Conservation (phyloP, 495 filamentous ascomycete species). For the Xeromyces bisporus region DNA sequence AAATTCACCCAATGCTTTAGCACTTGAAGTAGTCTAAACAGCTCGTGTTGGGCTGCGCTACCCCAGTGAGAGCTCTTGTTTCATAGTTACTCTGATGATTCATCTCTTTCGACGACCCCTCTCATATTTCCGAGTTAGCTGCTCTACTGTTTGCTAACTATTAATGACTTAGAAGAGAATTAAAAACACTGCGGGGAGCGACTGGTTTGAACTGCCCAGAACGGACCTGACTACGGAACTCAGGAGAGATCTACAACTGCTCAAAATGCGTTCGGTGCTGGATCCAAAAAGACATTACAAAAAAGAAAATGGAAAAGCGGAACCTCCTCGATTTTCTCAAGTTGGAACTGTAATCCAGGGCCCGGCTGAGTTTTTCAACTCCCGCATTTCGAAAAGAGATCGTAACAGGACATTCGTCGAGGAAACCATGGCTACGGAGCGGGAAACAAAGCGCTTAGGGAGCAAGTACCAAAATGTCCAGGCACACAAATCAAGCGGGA, state of each 20-base stretch:
- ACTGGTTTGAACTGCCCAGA: slow-evolving; percentile 74
- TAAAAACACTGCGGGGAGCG: slow-evolving; percentile 41
- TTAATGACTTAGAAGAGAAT: too few relatives aligned
- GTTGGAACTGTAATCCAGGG: slow-evolving; percentile 82
- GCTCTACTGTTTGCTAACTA: slow-evolving; percentile 2
- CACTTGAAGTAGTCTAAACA: slow-evolving; percentile 46
- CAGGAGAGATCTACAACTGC: slow-evolving; percentile 69
- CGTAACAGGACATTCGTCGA: slow-evolving; percentile 83
- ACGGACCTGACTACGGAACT: slow-evolving; percentile 72
- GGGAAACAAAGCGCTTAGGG: slow-evolving; percentile 42
- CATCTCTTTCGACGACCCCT: slow-evolving; percentile 1
- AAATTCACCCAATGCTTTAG: slow-evolving; percentile 40
- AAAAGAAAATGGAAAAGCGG: slow-evolving; percentile 51
- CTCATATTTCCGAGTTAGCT: slow-evolving; percentile 1
- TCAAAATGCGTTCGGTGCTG: slow-evolving; percentile 75
- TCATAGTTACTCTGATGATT: slow-evolving; percentile 99
- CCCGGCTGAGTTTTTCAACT: slow-evolving; percentile 70
- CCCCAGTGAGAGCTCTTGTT: slow-evolving; percentile 53
- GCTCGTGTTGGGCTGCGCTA: slow-evolving; percentile 65
- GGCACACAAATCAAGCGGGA: slow-evolving; percentile 48
- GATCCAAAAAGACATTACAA: slow-evolving; percentile 88
- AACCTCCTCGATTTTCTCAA: slow-evolving; percentile 65
- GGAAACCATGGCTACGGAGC: slow-evolving; percentile 56
- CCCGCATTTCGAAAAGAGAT: slow-evolving; percentile 68
- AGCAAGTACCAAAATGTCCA: slow-evolving; percentile 57